Conservation (phyloP, 441 rosid genomes). For the Erodium moschatum region DNA sequence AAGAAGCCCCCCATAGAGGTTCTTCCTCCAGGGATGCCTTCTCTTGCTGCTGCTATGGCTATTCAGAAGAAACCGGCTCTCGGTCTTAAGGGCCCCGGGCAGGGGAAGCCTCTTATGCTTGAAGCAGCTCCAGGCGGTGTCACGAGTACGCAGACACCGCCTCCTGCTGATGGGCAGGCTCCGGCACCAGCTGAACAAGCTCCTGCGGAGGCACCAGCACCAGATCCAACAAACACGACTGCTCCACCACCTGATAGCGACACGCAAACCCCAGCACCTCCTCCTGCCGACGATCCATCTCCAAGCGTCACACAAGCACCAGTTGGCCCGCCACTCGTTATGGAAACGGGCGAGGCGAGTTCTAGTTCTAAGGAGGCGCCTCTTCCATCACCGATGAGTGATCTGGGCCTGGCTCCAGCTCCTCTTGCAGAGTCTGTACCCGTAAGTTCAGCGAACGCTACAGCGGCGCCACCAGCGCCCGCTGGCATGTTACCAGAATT, state of each 20-base stretch:
- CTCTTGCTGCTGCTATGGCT: constrained; percentile 66
- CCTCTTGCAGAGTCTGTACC: constrained; percentile 11
- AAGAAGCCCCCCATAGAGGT: constrained; percentile 81
- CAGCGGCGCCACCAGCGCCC: not conserved
- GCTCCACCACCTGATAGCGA: not conserved
- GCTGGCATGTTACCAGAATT: no score
- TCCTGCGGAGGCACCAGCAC: constrained; percentile 8
- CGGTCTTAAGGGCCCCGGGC: constrained; percentile 35
- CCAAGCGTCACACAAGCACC: not conserved
- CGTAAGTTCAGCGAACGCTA: constrained; percentile 19
- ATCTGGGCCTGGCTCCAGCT: constrained; percentile 18
- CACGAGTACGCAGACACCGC: not conserved
- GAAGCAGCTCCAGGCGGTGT: constrained; percentile 49
- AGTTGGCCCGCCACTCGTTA: not conserved
- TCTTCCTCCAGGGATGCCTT: constrained; percentile 91
- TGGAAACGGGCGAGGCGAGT: not conserved
- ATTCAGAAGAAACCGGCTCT: constrained; percentile 58
- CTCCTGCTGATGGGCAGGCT: not conserved
- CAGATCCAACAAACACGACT: not conserved
- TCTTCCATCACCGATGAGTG: constrained; percentile 23
- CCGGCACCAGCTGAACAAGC: constrained; percentile 24
- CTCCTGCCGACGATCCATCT: not conserved
- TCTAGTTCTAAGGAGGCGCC: not conserved
- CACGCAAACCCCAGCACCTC: not conserved
- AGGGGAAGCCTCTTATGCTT: constrained; percentile 49